Percentiles rank a stretch among this genome's conserved stretches.
phyloP scores from a whole-genome alignment of 2,329 filamentous ascomycete genomes.

The Nectriaceae sp. region DNA sequence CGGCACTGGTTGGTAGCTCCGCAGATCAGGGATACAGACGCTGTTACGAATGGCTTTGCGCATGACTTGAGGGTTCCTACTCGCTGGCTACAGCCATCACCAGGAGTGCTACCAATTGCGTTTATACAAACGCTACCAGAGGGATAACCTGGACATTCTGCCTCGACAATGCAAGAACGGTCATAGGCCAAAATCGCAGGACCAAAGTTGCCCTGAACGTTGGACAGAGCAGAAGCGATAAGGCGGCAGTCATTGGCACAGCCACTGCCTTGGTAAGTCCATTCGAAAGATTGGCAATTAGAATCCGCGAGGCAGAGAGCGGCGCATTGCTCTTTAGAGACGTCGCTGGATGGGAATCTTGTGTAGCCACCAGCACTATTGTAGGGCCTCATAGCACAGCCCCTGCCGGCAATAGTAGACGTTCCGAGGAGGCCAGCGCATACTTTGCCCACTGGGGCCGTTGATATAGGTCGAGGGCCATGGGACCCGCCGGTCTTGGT shows the following conservation, averaged over 20 bases:
- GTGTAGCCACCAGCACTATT: conserved; percentile 18
- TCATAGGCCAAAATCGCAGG: conserved; percentile 13
- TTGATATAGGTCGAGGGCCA: no score
- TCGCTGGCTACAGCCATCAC: conserved; percentile 11
- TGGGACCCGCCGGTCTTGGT: conserved; percentile 18
- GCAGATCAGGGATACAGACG: conserved; percentile 7
- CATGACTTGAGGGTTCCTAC: conserved; percentile 19
- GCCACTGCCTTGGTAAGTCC: conserved; percentile 13
- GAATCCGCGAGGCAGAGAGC: conserved; percentile 18
- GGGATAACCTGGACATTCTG: conserved; percentile 11
- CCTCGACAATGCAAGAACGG: conserved; percentile 16
- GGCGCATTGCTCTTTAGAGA: conserved; percentile 19
- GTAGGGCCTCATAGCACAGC: conserved; percentile 19
- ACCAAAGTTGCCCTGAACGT: background rate
- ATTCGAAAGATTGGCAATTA: conserved; percentile 21
- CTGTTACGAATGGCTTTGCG: conserved; percentile 17
- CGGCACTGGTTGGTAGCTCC: conserved; percentile 17
- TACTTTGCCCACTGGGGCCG: no score
- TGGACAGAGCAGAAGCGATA: background rate
- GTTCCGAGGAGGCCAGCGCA: no score
- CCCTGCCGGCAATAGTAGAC: conserved; percentile 13
- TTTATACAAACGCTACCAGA: conserved; percentile 17
- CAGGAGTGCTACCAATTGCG: conserved; percentile 17
- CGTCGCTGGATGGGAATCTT: conserved; percentile 10
- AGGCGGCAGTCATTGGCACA: conserved; percentile 20